Percentiles rank a stretch among this genome's conserved stretches.
Evolutionary conservation across 2,329 filamentous ascomycete genomes (phyloP).

Genomic region (Aspergillus texensis): DNA sequence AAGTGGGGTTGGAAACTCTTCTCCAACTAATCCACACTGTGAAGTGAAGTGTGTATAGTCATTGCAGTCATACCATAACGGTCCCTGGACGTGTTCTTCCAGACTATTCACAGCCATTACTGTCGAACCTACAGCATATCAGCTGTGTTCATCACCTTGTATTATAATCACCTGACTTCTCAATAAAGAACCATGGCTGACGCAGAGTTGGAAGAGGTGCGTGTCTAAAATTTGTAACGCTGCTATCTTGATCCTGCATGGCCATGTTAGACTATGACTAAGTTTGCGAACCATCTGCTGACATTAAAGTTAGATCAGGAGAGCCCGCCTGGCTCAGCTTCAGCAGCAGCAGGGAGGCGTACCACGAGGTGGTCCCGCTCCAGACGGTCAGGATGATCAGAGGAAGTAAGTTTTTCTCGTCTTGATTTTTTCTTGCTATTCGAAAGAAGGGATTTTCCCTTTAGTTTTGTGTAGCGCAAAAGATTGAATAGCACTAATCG

Average conservation of each 20-base stretch:
- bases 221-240: slow-evolving; percentile 10
- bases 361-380: slow-evolving; percentile 45
- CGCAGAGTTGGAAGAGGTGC: slow-evolving; percentile 66
- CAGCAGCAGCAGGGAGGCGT: slow-evolving; percentile 71
- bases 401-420: slow-evolving; percentile 57
- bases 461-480: not conserved
- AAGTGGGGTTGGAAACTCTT: slow-evolving; percentile 25
- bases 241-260: not conserved
- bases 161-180: not conserved
- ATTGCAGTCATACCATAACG: not conserved
- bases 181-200: slow-evolving; percentile 57
- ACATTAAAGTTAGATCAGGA: slow-evolving; percentile 68
- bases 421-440: not conserved
- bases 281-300: not conserved
- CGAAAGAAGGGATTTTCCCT: not conserved
- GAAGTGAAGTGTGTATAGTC: not conserved
- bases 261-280: not conserved
- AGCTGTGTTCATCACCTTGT: not conserved
- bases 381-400: slow-evolving; percentile 64
- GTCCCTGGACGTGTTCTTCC: not conserved
- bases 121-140: not conserved
- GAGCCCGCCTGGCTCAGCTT: slow-evolving; percentile 90
- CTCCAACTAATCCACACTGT: slow-evolving; percentile 4
- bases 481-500: slow-evolving; percentile 5
- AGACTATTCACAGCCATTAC: not conserved